A percentile compares a stretch with the other conserved stretches of the same genome.
phyloP scores from a whole-genome alignment of 225 moss, liverwort and hornwort genomes.

The Pseudoscleropodium purum region DNA sequence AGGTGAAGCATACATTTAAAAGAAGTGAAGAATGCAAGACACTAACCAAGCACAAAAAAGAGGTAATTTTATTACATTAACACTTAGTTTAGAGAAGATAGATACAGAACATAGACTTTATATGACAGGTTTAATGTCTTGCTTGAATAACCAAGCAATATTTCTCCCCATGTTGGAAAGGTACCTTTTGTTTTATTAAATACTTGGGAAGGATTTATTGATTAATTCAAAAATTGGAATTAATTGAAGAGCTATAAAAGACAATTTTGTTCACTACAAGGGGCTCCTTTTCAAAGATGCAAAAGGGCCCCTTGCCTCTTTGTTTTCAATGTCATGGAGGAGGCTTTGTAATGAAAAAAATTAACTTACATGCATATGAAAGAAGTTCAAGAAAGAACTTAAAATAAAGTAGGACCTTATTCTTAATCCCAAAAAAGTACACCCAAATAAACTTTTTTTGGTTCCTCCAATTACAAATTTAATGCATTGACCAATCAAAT shows the following conservation, averaged over 20 bases:
- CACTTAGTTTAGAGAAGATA: fast-evolving
- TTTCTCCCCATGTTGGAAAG: fast-evolving
- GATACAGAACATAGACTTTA: fast-evolving
- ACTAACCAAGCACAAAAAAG: not conserved
- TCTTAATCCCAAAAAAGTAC: not conserved
- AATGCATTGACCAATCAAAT: not conserved
- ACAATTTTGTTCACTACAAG: not conserved
- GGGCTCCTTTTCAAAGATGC: not conserved
- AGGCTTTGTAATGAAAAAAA: not conserved
- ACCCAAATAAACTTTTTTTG: fast-evolving
- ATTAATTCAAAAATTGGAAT: fast-evolving
- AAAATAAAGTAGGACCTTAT: not conserved
- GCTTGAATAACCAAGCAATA: not conserved
- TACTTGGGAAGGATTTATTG: fast-evolving
- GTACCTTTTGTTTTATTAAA: not conserved
- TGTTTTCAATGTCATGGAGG: not conserved
- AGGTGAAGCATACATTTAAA: not conserved
- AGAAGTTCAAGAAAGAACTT: not conserved
- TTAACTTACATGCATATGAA: not conserved
- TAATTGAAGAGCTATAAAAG: fast-evolving
- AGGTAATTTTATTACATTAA: not conserved
- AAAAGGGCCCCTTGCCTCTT: fast-evolving
- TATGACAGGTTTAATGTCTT: fast-evolving
- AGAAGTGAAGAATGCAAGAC: not conserved
- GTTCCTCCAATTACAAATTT: not conserved